Evolutionary conservation across 2,329 filamentous ascomycete species (phyloP).

Genomic region (Phialophora tarda): DNA sequence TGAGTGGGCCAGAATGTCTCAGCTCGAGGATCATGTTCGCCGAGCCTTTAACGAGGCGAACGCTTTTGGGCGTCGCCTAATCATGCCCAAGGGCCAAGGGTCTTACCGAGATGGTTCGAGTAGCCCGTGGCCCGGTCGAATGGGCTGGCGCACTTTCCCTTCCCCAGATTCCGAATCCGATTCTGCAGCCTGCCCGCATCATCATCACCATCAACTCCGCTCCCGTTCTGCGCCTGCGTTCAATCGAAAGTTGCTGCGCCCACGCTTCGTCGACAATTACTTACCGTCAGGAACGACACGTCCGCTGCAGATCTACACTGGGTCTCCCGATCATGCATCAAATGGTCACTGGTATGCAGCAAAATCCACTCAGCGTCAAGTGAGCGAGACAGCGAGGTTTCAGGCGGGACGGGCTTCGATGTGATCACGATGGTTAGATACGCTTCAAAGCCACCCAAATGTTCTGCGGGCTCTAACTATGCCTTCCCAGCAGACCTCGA

Average conservation of each 20-base stretch:
- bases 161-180: not conserved
- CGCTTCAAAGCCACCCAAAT: not conserved
- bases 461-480: not conserved
- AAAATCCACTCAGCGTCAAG: not conserved
- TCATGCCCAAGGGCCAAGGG: not conserved
- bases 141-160: not conserved
- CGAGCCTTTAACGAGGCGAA: not conserved
- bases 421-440: not conserved
- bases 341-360: not conserved
- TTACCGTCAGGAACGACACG: conserved; percentile 1
- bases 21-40: not conserved
- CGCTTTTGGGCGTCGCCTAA: not conserved
- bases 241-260: not conserved
- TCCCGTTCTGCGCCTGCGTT: not conserved
- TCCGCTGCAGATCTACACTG: not conserved
- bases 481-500: conserved; percentile 15
- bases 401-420: not conserved
- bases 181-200: not conserved
- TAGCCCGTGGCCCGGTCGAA: no score
- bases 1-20: not conserved
- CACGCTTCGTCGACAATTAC: not conserved
- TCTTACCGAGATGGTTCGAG: no score
- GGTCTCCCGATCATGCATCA: not conserved
- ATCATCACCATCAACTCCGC: not conserved
- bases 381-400: not conserved